Evolutionary conservation across 768 basidiomycete genomes (phyloP).

Genomic region (Xerocomellus dryophilus): DNA sequence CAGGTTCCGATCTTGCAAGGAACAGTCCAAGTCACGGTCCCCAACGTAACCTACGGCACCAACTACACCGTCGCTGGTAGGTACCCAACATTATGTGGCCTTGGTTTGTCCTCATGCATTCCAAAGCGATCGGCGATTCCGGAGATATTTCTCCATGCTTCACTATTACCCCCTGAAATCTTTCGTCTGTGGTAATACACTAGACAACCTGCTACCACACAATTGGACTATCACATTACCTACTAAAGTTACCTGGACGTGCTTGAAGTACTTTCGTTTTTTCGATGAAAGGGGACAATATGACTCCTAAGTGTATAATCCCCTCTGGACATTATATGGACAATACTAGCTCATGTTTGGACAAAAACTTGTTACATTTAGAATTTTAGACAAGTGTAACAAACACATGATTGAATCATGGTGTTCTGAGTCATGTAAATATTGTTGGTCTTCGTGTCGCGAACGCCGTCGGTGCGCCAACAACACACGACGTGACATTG

Average conservation of each 20-base stretch:
- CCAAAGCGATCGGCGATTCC: slow-evolving; percentile 62
- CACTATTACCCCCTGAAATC: slow-evolving; percentile 38
- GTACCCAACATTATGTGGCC: slow-evolving; percentile 25
- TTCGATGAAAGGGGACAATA: slow-evolving; percentile 3
- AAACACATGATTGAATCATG: background rate
- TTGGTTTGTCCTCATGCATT: background rate
- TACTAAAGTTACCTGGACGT: background rate
- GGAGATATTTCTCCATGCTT: slow-evolving; percentile 61
- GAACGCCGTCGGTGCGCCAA: background rate
- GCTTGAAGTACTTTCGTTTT: slow-evolving; percentile 5
- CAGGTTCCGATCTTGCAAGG: slow-evolving; percentile 53
- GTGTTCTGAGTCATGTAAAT: background rate
- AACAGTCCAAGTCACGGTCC: slow-evolving; percentile 49
- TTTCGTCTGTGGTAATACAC: background rate
- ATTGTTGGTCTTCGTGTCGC: background rate
- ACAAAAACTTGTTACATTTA: background rate
- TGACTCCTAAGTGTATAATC: too few species aligned
- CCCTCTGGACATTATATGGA: slow-evolving; percentile 7
- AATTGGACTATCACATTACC: background rate
- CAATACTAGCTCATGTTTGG: slow-evolving; percentile 6
- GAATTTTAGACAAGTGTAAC: background rate
- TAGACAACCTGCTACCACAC: background rate
- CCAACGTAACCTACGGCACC: slow-evolving; percentile 38
- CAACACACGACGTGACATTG: background rate
- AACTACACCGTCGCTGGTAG: slow-evolving; percentile 64